Percentiles rank a stretch among this genome's conserved stretches.
Conservation (phyloP, 2,329 filamentous ascomycete genomes). For the Hypoxylon sp. region DNA sequence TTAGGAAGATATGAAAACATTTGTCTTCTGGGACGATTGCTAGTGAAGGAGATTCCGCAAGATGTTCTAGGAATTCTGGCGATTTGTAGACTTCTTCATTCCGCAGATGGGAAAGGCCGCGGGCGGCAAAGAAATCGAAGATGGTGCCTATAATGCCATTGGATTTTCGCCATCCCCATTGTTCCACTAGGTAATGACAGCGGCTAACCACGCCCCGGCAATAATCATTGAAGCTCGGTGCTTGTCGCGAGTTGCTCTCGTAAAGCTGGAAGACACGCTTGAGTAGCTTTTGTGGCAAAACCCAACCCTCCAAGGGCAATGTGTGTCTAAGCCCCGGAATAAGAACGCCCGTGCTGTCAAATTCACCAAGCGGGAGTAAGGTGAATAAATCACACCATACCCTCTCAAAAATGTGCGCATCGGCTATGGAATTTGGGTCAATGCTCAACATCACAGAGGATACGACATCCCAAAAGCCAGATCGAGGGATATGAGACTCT, state of each 20-base stretch:
- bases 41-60: conserved; percentile 57
- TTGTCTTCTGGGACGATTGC: conserved; percentile 62
- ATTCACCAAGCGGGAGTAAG: conserved; percentile 68
- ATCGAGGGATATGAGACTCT: conserved; percentile 57
- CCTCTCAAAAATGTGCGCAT: conserved; percentile 61
- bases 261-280: conserved; percentile 68
- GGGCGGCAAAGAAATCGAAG: conserved; percentile 73
- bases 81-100: conserved; percentile 71
- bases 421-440: conserved; percentile 47
- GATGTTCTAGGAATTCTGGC: conserved; percentile 67
- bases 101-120: conserved; percentile 67
- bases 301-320: conserved; percentile 65
- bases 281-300: conserved; percentile 64
- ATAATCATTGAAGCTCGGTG: conserved; percentile 71
- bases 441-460: conserved; percentile 54
- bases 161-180: conserved; percentile 72
- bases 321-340: conserved; percentile 50
- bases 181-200: conserved; percentile 68
- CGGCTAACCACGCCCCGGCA: conserved; percentile 66
- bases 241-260: conserved; percentile 61
- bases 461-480: conserved; percentile 68
- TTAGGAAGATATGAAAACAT: conserved; percentile 74
- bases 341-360: conserved; percentile 63
- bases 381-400: conserved; percentile 68
- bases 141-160: conserved; percentile 66